phyloP scores from a whole-genome alignment of 306 rosid species.

The Herpetospermum pedunculosum region DNA sequence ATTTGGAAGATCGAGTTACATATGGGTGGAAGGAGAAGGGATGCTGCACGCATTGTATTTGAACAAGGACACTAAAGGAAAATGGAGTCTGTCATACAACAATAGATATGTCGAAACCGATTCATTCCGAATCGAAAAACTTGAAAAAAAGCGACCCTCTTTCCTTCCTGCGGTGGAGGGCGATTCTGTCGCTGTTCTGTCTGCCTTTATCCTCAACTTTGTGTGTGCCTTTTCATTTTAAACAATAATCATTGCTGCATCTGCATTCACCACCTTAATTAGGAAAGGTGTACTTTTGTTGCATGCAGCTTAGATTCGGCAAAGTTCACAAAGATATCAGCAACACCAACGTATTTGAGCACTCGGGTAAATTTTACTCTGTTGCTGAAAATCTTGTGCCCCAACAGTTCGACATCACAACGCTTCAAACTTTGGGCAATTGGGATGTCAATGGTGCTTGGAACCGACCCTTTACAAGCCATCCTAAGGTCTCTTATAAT shows the following conservation, averaged over 20 bases:
- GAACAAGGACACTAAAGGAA: slow-evolving; percentile 12
- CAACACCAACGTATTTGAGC: slow-evolving; percentile 64
- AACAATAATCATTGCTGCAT: too few species aligned
- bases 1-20: slow-evolving; percentile 39
- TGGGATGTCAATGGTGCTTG: slow-evolving; percentile 53
- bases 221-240: slow-evolving; percentile 11
- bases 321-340: slow-evolving; percentile 43
- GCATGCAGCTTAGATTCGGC: slow-evolving; percentile 43
- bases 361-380: slow-evolving; percentile 46
- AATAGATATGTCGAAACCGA: slow-evolving; percentile 51
- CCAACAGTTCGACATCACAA: slow-evolving; percentile 49
- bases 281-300: too few species aligned
- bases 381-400: slow-evolving; percentile 54
- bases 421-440: slow-evolving; percentile 27
- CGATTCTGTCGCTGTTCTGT: slow-evolving; percentile 36
- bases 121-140: slow-evolving; percentile 36
- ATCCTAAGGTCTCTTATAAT: slow-evolving; percentile 67
- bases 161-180: slow-evolving; percentile 53
- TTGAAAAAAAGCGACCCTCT: slow-evolving; percentile 32
- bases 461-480: slow-evolving; percentile 56
- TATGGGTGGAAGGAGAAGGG: slow-evolving; percentile 85
- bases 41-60: slow-evolving; percentile 66
- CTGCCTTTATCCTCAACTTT: slow-evolving; percentile 45
- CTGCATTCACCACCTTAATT: too few species aligned
- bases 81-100: slow-evolving; percentile 40